Evolutionary conservation across 345 rosid species (phyloP), one percentile per base, ranked within the genome.

Genomic region (Acer saccharum): DNA sequence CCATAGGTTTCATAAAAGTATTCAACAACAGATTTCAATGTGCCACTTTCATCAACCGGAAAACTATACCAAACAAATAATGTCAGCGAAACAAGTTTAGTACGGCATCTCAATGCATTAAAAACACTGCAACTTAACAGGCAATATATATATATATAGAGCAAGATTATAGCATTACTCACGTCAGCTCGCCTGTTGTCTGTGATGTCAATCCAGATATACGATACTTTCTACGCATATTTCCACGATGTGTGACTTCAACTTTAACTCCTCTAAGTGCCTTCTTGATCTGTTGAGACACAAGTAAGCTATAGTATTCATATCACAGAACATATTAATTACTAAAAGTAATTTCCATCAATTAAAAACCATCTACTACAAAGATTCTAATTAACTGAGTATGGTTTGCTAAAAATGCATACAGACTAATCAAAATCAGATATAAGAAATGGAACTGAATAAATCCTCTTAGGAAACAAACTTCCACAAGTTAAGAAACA

Each of bases 181-280:
- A 95, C 98, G 95, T 95, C 43, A 95, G 79, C 80, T 95, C 98
- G 23, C 97, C 88, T 72, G 98, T 95, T 29, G 98, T 90, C 82
- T 91, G 97, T 5, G 98, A 89, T 64, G 98, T 94, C 76, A 94
- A 81, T 60, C 97, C 98, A 74, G 98, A 89, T 54, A 94, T 93
- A 6, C 98, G 98, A 77, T 94, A 94, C 80, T 94, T 94, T 57
- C 98, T 85, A 13, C 98, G 95, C 97, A 94, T 94, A 76, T 93
- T 93, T 80, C 98, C 98, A 14, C 98, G 89, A 74, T 93, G 98
- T 0, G 98, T 94, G 74, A 94, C 98, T 85, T 94, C 98, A 72
- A 94, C 97, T 82, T 77, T 91, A 44, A 94, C 93, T 68, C 98
- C 98, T 87, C 98, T 88, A 67, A 94, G 91, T 29, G 98, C 97